Evolutionary conservation across 495 filamentous ascomycete genomes (phyloP), one percentile per base, ranked within the genome.

Genomic region (Corynascus novoguineensis): DNA sequence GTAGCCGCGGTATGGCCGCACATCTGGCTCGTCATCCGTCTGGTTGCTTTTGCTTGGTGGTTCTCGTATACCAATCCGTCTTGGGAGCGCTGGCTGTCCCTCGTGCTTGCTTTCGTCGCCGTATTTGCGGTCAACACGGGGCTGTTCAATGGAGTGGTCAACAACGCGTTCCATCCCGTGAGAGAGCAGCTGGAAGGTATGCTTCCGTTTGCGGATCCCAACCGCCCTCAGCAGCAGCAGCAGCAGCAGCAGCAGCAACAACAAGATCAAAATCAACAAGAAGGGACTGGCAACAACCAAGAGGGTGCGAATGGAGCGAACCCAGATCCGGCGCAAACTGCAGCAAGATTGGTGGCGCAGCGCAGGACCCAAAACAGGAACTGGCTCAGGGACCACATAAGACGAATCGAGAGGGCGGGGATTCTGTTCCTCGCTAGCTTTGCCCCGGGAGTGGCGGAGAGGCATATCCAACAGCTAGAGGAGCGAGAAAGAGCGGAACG

Each of bases 381-480:
- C 22, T 82, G 84, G 81, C 42, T 85, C 11, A 65, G 77, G 60
- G 73, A 85, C 38, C 77, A 78, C 29, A 63, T 87, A 12, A 75
- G 88, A 60, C 74, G 83, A 14, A 68, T 81, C 12, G 91, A 95
- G 67, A 80, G 90, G 50, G 86, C 87, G 14, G 67, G 87, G n/a
- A 81, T 90, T 14, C 73, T 96, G 29, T 92, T 96, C 63, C 68
- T 96, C 34, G 89, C 90, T 6, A 93, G 88, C 71, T 73, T 96
- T 50, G 83, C 89, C 28, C 91, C 91, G 0, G 91, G 91, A 8
- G 77, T 96, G 14, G 89, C 90, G 0, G 91, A 96, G 69, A 73
- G 89, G 42, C 87, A 93, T 64, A 89, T 95, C 44, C 78, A 80
- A 57, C 85, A 82, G 34, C 76, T 84, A 35, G 85, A 87, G 63